Evolutionary conservation across 1,139 yeast genomes (phyloP).

Genomic region (Debaryomyces sp.): DNA sequence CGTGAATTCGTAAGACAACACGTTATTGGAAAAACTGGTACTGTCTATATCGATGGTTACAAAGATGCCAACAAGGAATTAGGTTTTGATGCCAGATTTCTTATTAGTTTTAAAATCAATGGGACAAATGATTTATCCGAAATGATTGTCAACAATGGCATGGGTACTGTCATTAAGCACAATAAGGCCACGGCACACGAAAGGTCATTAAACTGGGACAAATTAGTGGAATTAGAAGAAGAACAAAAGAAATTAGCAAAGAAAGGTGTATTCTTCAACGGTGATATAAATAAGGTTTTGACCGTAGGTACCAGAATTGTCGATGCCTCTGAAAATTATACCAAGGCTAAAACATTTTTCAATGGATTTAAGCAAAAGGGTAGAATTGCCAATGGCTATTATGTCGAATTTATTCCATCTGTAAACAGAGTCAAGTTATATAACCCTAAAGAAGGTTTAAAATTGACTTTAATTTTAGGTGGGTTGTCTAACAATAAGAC

Average conservation of each 20-base stretch:
- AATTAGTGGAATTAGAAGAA: conserved; percentile 68
- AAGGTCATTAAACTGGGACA: conserved; percentile 79
- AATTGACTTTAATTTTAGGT: conserved; percentile 71
- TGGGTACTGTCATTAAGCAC: conserved; percentile 78
- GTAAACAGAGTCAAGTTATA: conserved; percentile 68
- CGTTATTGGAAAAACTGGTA: conserved; percentile 69
- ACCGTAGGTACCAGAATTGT: conserved; percentile 62
- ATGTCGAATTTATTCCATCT: conserved; percentile 70
- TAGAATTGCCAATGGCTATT: conserved; percentile 58
- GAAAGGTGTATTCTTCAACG: conserved; percentile 58
- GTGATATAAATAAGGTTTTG: conserved; percentile 51
- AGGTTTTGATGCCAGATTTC: conserved; percentile 63
- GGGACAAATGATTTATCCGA: conserved; percentile 65
- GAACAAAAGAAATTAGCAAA: conserved; percentile 55
- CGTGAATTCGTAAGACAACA: conserved; percentile 71
- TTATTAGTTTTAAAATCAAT: conserved; percentile 56
- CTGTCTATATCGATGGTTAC: conserved; percentile 62
- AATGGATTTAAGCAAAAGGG: conserved; percentile 70
- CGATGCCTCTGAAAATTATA: conserved; percentile 76
- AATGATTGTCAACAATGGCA: conserved; percentile 62
- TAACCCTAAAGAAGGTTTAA: conserved; percentile 73
- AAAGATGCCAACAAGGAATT: conserved; percentile 61
- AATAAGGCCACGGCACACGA: conserved; percentile 70
- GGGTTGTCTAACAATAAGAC: conserved; percentile 62
- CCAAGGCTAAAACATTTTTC: conserved; percentile 75